These are phyloP conservation scores for Kockiozyma suomiensis DNA, from an alignment of 805 yeast species.

Conservation along the genomic window DNA sequence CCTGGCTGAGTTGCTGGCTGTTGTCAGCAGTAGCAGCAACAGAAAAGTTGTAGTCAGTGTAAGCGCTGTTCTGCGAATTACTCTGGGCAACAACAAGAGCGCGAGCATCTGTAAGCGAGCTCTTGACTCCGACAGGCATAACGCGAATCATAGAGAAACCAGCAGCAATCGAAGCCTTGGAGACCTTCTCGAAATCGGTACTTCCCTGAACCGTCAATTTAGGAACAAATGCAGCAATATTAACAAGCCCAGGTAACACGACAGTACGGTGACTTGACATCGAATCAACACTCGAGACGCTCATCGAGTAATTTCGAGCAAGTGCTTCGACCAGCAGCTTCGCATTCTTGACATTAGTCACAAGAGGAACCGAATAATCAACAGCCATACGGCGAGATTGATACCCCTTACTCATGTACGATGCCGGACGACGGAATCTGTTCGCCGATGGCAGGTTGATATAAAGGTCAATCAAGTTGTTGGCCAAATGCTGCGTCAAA, in stretches of 20 bases:
- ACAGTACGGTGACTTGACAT: constrained; percentile 87
- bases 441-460: constrained; percentile 95
- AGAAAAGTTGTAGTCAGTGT: constrained; percentile 79
- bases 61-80: constrained; percentile 59
- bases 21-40: constrained; percentile 81
- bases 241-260: constrained; percentile 82
- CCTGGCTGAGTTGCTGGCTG: constrained; percentile 60
- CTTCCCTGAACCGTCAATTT: constrained; percentile 55
- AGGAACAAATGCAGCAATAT: constrained; percentile 78
- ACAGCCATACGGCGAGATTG: constrained; percentile 99
- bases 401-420: constrained; percentile 96
- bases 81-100: constrained; percentile 68
- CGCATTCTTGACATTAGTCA: constrained; percentile 97
- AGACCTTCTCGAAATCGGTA: constrained; percentile 63
- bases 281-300: constrained; percentile 76
- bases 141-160: constrained; percentile 88
- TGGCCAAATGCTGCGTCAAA: constrained; percentile 92
- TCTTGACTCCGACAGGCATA: constrained; percentile 69
- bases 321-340: constrained; percentile 94
- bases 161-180: constrained; percentile 72
- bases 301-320: constrained; percentile 52
- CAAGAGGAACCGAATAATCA: constrained; percentile 95
- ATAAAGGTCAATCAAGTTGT: constrained; percentile 93
- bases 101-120: constrained; percentile 65
- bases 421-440: constrained; percentile 98